Conservation (phyloP, 2,329 filamentous ascomycete genomes). For the Fusarium abutilonis region DNA sequence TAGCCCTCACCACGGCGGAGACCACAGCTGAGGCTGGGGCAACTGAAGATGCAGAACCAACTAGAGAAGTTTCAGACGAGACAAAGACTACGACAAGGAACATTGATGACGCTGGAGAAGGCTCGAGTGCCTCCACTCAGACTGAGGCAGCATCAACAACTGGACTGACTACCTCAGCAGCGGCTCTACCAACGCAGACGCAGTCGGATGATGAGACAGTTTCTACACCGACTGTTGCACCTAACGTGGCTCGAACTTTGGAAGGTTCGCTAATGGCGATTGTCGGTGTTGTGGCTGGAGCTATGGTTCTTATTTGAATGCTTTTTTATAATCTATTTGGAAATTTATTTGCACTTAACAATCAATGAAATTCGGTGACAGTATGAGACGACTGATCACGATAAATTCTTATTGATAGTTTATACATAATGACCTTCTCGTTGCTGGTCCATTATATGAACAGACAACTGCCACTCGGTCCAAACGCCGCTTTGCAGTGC, state of each 20-base stretch:
- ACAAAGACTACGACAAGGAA: neutral
- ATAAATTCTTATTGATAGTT: too few relatives aligned
- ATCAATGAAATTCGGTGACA: too few relatives aligned
- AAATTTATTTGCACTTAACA: neutral
- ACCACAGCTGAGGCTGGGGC: neutral
- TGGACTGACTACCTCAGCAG: conserved; percentile 10
- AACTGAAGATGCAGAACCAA: neutral
- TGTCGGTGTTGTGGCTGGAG: conserved; percentile 13
- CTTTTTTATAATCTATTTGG: neutral
- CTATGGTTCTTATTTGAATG: neutral
- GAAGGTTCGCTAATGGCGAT: conserved; percentile 7
- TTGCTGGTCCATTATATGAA: too few relatives aligned
- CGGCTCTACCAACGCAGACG: conserved; percentile 4
- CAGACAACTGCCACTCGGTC: too few relatives aligned
- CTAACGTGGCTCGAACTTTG: conserved; percentile 13
- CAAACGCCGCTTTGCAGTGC: too few relatives aligned
- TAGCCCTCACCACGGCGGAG: neutral
- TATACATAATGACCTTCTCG: too few relatives aligned
- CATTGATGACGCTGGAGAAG: neutral
- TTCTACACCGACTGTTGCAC: neutral
- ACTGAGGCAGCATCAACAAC: neutral
- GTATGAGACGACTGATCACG: too few relatives aligned
- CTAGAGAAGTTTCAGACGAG: neutral
- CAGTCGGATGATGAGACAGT: neutral
- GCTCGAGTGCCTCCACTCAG: neutral